Conservation (phyloP, 257 asterid species). For the Fraxinus anomala region DNA sequence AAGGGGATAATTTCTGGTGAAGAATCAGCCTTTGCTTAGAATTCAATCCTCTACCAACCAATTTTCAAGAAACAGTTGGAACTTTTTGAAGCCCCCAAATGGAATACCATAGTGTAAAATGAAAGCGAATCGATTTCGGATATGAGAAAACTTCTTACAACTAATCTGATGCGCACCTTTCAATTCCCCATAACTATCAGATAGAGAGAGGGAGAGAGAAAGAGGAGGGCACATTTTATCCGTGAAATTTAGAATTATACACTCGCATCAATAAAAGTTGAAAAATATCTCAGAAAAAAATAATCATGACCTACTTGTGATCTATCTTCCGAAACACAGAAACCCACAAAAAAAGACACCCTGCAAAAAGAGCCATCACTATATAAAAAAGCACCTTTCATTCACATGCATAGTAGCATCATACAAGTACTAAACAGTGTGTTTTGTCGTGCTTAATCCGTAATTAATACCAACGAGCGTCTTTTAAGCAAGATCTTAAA, state of each 20-base stretch:
- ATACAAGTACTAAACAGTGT: neutral
- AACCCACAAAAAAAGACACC: constrained; percentile 29
- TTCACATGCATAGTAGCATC: neutral
- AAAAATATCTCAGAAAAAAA: constrained; percentile 25
- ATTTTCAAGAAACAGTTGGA: constrained; percentile 30
- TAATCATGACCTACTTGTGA: constrained; percentile 36
- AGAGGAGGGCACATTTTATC: neutral
- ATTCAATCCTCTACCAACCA: constrained; percentile 47
- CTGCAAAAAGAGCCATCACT: constrained; percentile 4
- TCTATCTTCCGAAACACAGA: constrained; percentile 30
- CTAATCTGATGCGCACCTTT: constrained; percentile 47
- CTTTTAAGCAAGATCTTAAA: neutral
- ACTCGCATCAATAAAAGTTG: constrained; percentile 17
- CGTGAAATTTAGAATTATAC: neutral
- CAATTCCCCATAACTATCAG: constrained; percentile 42
- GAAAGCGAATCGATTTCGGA: constrained; percentile 25
- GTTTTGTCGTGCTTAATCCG: neutral
- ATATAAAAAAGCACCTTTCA: neutral
- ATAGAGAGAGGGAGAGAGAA: constrained; percentile 8
- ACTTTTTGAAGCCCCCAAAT: constrained; percentile 23
- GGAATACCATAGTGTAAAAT: constrained; percentile 27
- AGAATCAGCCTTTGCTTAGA: constrained; percentile 43
- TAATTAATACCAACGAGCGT: neutral
- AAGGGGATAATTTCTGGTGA: constrained; percentile 20
- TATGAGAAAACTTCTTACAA: constrained; percentile 29